phyloP scores from a whole-genome alignment of 805 yeast species.

The Myxozyma sirexii region DNA sequence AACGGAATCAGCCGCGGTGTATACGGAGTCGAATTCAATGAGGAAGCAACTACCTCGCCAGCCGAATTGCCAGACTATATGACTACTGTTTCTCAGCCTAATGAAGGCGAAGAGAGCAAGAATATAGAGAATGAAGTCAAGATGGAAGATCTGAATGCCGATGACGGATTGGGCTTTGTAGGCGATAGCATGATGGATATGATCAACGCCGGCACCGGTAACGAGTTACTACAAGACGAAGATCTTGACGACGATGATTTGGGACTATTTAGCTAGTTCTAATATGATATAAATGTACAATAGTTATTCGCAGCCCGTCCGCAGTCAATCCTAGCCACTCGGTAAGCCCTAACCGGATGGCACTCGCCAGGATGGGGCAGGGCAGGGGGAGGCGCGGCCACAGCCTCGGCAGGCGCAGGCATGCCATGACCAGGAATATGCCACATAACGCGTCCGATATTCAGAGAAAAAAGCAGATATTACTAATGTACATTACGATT shows the following conservation, averaged over 20 bases:
- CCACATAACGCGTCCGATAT: too few species aligned
- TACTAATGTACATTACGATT: too few species aligned
- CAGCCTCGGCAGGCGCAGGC: neutral
- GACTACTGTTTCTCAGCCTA: too few species aligned
- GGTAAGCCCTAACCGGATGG: constrained; percentile 9
- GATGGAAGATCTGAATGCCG: neutral
- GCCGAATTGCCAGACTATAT: neutral
- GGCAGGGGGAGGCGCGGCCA: constrained; percentile 2
- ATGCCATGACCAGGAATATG: too few species aligned
- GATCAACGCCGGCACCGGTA: neutral
- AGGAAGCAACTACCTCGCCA: neutral
- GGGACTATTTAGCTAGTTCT: neutral
- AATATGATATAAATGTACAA: neutral
- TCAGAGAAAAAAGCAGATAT: too few species aligned
- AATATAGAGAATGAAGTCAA: neutral
- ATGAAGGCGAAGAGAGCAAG: neutral
- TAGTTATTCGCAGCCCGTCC: neutral
- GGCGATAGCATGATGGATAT: neutral
- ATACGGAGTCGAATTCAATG: constrained; percentile 3
- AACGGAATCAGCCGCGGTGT: neutral
- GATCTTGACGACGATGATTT: constrained; percentile 1
- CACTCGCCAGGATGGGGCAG: neutral
- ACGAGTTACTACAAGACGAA: neutral
- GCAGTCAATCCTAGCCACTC: constrained; percentile 2
- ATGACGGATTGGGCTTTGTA: neutral